Evolutionary conservation across 768 basidiomycete genomes (phyloP), one percentile per base, ranked within the genome.

Genomic region (Serendipita sp.): DNA sequence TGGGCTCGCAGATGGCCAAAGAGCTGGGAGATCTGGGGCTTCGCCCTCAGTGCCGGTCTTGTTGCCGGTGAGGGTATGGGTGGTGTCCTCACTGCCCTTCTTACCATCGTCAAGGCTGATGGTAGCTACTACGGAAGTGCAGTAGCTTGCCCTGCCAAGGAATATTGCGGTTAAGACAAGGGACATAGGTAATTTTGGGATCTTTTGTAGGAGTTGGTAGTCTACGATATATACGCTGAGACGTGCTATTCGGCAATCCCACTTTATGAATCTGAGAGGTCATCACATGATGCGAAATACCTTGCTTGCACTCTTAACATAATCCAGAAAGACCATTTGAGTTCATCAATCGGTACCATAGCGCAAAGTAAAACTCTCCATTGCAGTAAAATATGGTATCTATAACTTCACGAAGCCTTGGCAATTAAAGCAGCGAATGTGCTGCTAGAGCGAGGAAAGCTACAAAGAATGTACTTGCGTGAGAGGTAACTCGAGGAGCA

Each of bases 11-110:
- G 74, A 11, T 78, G 72, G 70, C 81, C 79, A 2, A 72, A 65
- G 24, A 65, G 72, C 41, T 81, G 72, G 68, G 83, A 83, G 67
- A 78, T 82, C 78, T 82, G 81, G 71, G 81, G 81, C 77, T 83
- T 82, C 69, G 78, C 81, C 38, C 66, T 81, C 68, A 74, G 81
- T 63, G 79, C 79, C 63, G 82, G 82, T 68, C 72, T 81, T 65
- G 74, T 83, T 45, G 81, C 82, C 37, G 82, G 82, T 34, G 82
- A 83, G 67, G 83, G 83, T 72, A 74, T 84, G 38, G 83, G 81
- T 35, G 83, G 82, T 69, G 81, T 84, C 58, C 76, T 83, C 71
- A 78, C 79, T 67, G 82, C 82, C 13, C 71, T 83, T 16, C 74
- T 84, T 30, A 78, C 80, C 34, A 74, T 83, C 63, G 71, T 75